Base-by-base conservation (phyloP, 148 eudicot species). In the Rhododendron mucronatum region DNA sequence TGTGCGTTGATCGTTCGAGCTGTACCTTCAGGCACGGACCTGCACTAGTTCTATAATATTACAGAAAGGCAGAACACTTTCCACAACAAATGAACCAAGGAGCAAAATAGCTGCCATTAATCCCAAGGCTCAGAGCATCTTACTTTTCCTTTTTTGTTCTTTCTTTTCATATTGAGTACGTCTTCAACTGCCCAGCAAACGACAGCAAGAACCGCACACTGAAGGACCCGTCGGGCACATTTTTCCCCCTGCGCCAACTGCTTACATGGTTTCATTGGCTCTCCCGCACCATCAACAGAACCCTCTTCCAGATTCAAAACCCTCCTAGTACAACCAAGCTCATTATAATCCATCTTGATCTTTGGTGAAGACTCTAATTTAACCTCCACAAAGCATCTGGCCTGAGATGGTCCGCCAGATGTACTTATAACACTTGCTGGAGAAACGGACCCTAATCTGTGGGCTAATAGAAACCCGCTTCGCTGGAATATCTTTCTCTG, bases 391-490 rank as follows among this genome's bases (percentile, higher is more conserved):
- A 86, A 86, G 82, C 41, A 67, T 59, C 90, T 82, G 65, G 50
- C 63, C 85, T 86, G 82, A 82, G 85, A 82, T 50, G 80, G 18
- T 74, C 84, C 82, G 44, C 80, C 91, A 78, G 87, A 84, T 76
- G 85, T 78, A 65, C 91, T 89, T 65, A 84, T 85, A 85, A 76
- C 78, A 88, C 91, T 86, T 80, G 91, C 93, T 13, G 93, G 91
- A 78, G 94, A 91, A 82, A 86, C 83, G 79, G 90, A 87, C 61
- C 87, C 93, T 26, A 83, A 55, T 86, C 65, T 88, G 90, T 12
- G 94, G 96, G 88, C 96, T 92, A n/a, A 91, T 82, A 51, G 93
- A 92, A 82, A 91, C 92, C 87, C 90, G 91, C 83, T 92, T 94
- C 74, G 77, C 90, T 35, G 86, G 86, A 55, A 81, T 89, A 50